Evolutionary conservation across 495 filamentous ascomycete genomes (phyloP), one percentile per base, ranked within the genome.

Genomic region (Tuber brumale): DNA sequence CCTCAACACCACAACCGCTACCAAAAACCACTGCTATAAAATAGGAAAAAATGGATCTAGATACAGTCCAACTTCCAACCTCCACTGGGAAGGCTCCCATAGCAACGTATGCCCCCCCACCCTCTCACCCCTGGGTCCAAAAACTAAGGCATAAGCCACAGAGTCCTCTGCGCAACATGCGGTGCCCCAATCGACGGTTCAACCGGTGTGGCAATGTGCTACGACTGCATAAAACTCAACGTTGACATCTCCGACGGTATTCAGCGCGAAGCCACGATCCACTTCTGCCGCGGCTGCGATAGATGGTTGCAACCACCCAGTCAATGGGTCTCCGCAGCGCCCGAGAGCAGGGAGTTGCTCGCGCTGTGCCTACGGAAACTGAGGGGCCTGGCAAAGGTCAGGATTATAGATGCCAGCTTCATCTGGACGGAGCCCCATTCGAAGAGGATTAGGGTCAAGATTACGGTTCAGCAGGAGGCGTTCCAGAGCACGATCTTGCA

Each of bases 371-470:
- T 99, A 73, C 88, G 92, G 81, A 92, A 92, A 81, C 84, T 99
- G 74, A 87, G 89, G 72, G 94, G 94, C 57, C 84, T 99, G 74
- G 87, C 89, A 80, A 95, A 93, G 85, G 92, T 96, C 74, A 87
- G 95, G 66, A 94, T 99, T 77, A 93, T 95, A 82, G 95, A 99
- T 81, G 95, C 95, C 48, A 92, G 89, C 81, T 99, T 99, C 83
- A 93, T 97, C 79, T 99, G 95, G 95, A 99, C 95, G 4, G 95
- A 99, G 85, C 95, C 95, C 10, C 95, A 99, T 86, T 96, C 93
- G 71, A 87, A 93, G 81, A 87, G 95, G 81, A 87, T 99, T 72
- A 94, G 92, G 83, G 90, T 99, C 78, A 96, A 97, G 85, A 92
- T 99, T 81, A 97, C 94, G 0, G 89, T 99, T 27, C 95, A 99